Base-by-base conservation (phyloP, 352 stramenopile species). In the Globisporangium barbulae region DNA sequence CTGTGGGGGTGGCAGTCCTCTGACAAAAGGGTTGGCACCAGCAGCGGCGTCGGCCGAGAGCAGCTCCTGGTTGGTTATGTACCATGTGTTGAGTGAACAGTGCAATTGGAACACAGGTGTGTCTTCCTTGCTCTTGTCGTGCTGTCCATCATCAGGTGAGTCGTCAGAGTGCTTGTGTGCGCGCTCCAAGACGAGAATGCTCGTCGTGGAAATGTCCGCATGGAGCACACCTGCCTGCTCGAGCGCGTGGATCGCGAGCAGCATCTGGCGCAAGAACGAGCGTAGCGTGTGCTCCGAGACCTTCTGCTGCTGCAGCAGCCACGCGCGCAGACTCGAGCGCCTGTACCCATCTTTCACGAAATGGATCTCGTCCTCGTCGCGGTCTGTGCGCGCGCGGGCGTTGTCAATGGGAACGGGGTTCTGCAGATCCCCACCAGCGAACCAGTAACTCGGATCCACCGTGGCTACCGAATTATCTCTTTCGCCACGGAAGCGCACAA, bases 181-280 rank as follows among this genome's bases (percentile, higher is more conserved):
- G 15, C 41, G 45, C 10, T 69, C 53, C 17, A 72, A 59, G 4
- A 90, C 83, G 39, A 89, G 61, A 48, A 94, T 87, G 45, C 72
- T 90, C 22, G 72, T 67, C 6, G 72, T 50, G 5, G 76, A 86
- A 54, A 94, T 79, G 25, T 85, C 77, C 15, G 57, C 62, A 64
- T 90, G 83, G 19, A 76, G 65, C 19, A 73, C 66, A 2, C 74
- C 71, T 0, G 69, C 72, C 5, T 59, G 53, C 61, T 92, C 83
- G n/a, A 94, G 63, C 30, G 80, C 78, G 17, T 73, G 58, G 44
- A 89, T 65, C 0, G 77, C 82, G 17, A 91, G 55, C 52, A 93
- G 60, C 63, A 91, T 69, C 67, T 94, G 82, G 10, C 74, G 69
- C 33, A 86, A 58, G 53, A 91, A 83, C 5, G 78, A 87, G 2